phyloP scores from a whole-genome alignment of 495 filamentous ascomycete genomes.

The Daldinia decipiens region DNA sequence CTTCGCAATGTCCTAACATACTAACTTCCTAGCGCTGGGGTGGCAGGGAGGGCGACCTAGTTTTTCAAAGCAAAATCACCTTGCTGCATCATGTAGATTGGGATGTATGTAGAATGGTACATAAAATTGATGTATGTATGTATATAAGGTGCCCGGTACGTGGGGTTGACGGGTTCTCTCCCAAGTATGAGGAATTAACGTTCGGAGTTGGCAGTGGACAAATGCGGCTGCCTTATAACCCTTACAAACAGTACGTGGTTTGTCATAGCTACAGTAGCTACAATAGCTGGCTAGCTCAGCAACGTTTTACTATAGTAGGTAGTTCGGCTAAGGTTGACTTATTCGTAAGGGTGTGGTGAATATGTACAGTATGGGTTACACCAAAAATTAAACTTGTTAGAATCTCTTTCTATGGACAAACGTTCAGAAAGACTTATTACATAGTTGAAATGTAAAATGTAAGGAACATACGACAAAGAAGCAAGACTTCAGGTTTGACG shows the following conservation, averaged over 20 bases:
- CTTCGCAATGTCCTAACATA: constrained; percentile 2
- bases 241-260: neutral
- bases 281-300: too few relatives aligned
- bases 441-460: neutral
- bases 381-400: neutral
- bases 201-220: constrained; percentile 24
- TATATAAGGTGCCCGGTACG: neutral
- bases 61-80: constrained; percentile 46
- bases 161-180: constrained; percentile 20
- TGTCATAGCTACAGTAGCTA: neutral
- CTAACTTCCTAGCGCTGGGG: constrained; percentile 25
- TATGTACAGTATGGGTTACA: constrained; percentile 6
- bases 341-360: neutral
- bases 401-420: neutral
- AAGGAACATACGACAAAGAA: neutral
- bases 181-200: constrained; percentile 16
- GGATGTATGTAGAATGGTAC: constrained; percentile 2
- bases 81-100: constrained; percentile 40
- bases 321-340: neutral
- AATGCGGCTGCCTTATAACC: constrained; percentile 25
- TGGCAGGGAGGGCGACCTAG: constrained; percentile 1
- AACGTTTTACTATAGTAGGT: constrained; percentile 4
- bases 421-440: neutral
- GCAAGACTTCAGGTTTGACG: neutral
- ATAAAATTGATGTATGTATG: constrained; percentile 2